Percentiles rank a stretch among this genome's conserved stretches.
Evolutionary conservation across 208 protist genomes (phyloP).

Genomic region (Porcisia hertigi): DNA sequence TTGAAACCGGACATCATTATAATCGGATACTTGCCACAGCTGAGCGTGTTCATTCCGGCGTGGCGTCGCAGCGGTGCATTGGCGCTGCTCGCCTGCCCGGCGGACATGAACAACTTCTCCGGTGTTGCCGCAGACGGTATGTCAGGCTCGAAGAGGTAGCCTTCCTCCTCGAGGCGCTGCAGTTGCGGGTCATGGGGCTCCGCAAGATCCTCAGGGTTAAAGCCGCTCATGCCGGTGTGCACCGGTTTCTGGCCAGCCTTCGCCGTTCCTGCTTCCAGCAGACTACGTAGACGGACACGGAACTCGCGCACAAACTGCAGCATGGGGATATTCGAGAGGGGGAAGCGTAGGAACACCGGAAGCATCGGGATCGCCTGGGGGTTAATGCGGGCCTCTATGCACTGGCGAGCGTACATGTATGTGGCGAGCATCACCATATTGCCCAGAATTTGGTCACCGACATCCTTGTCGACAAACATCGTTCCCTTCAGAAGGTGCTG

Average conservation of each 20-base stretch:
- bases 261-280: slow-evolving; percentile 65
- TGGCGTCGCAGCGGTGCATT: slow-evolving; percentile 20
- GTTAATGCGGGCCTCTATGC: slow-evolving; percentile 55
- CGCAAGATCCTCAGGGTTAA: slow-evolving; percentile 37
- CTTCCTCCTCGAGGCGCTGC: slow-evolving; percentile 34
- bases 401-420: slow-evolving; percentile 83
- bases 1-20: slow-evolving; percentile 78
- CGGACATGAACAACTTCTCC: slow-evolving; percentile 40
- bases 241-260: slow-evolving; percentile 33
- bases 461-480: slow-evolving; percentile 87
- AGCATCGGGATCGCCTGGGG: slow-evolving; percentile 60
- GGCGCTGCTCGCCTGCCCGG: slow-evolving; percentile 18
- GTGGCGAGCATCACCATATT: slow-evolving; percentile 77
- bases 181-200: slow-evolving; percentile 34
- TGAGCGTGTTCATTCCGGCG: slow-evolving; percentile 44
- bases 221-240: slow-evolving; percentile 44
- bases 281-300: slow-evolving; percentile 58
- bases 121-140: slow-evolving; percentile 35
- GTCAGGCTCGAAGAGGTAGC: slow-evolving; percentile 78
- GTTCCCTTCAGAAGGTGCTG: slow-evolving; percentile 77
- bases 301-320: slow-evolving; percentile 82
- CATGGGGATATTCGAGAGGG: slow-evolving; percentile 78
- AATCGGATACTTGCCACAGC: slow-evolving; percentile 47
- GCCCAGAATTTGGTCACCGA: slow-evolving; percentile 80
- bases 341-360: slow-evolving; percentile 57